Base-by-base conservation (phyloP, 192 early-diverging fungal genomes). In the Rhizophagus clarus region DNA sequence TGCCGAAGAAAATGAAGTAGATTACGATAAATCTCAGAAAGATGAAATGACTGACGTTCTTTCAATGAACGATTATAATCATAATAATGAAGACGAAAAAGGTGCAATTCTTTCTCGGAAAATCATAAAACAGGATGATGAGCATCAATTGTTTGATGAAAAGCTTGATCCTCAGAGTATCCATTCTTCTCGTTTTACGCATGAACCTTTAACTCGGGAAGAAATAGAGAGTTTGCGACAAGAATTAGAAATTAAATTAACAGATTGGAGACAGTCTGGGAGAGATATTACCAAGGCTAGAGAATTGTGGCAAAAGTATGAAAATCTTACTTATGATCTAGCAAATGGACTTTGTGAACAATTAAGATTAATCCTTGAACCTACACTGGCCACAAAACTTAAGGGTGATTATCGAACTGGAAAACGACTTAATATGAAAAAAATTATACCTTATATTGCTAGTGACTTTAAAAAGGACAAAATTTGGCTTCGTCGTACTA, bases 381-480 rank as follows among this genome's bases (percentile, higher is more conserved):
- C 98, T 0, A 98, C 98, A 14, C 88, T 97, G 81, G 96, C 97
- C 0, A 97, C 97, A 37, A 95, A 97, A 85, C 90, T 99, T 71
- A 94, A 94, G 80, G 98, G 98, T 62, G 98, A 99, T 88, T 99
- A 98, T 84, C 90, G 94, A 56, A 98, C 96, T 42, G 98, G 98
- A 74, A 99, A 99, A 85, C 93, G 98, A 11, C 92, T 99, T 31
- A 99, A 98, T 85, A 98, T 99, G 98, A 95, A 97, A 81, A 97
- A 96, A 85, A 96, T 99, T 68, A 98, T 99, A 82, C 96, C 98
- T 15, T 99, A 99, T 79, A 99, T 99, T 88, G 98, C 98, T 10
- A 94, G 92, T 60, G 93, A 97, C 83, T 99, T 97, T 90, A 98
- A 97, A 87, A 99, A 99, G 87, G 98, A 99, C 87, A 99, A 99